Evolutionary conservation across 164 flowering plant species (phyloP).

Genomic region (Piper longum): DNA sequence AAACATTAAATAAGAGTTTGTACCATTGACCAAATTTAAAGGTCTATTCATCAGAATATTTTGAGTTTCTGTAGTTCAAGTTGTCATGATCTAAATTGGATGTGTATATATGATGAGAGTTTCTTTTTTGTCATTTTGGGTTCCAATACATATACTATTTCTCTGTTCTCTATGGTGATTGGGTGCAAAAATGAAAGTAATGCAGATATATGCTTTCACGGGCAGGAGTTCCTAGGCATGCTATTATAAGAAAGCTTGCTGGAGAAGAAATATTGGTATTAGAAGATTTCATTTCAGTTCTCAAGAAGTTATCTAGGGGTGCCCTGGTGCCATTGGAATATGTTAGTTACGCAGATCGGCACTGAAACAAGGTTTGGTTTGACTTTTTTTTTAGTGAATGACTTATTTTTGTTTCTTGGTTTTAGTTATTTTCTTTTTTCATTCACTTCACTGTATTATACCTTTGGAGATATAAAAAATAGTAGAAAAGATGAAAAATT

Average conservation of each 20-base stretch:
- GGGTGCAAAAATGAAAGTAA: slow-evolving; percentile 2
- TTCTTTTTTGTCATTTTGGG: not conserved
- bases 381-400: not conserved
- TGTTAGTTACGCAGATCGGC: slow-evolving; percentile 65
- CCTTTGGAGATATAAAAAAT: not conserved
- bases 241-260: slow-evolving; percentile 84
- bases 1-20: too few species aligned
- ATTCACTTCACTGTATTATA: not conserved
- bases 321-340: slow-evolving; percentile 86
- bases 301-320: slow-evolving; percentile 69
- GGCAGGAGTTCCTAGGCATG: slow-evolving; percentile 93
- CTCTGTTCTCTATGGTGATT: not conserved
- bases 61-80: too few species aligned
- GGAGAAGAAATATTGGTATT: slow-evolving; percentile 66
- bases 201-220: slow-evolving; percentile 85
- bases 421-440: not conserved
- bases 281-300: slow-evolving; percentile 47
- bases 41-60: too few species aligned
- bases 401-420: not conserved
- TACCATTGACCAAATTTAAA: too few species aligned
- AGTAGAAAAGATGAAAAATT: not conserved
- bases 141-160: not conserved
- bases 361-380: slow-evolving; percentile 64
- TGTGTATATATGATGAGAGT: too few species aligned
- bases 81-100: too few species aligned